Conservation (phyloP, 495 filamentous ascomycete species). For the Aspergillus olivimuriae region DNA sequence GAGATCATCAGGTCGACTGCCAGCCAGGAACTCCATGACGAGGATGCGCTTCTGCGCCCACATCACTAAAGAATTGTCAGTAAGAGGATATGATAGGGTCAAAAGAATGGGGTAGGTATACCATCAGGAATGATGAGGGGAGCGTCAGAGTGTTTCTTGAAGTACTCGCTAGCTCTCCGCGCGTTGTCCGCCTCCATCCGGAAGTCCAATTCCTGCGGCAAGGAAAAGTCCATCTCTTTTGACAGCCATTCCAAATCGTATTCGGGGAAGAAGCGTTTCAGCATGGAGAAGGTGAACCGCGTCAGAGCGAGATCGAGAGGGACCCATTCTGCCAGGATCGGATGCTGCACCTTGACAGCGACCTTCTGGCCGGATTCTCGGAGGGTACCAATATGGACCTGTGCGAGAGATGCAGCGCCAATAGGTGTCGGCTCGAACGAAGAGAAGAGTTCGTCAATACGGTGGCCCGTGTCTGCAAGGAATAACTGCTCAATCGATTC, state of each 20-base stretch:
- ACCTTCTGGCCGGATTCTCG: conserved; percentile 81
- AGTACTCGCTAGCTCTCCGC: conserved; percentile 69
- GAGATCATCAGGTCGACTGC: conserved; percentile 83
- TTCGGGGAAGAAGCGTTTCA: conserved; percentile 92
- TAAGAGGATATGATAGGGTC: neutral
- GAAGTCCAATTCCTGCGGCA: conserved; percentile 92
- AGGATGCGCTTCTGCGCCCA: conserved; percentile 87
- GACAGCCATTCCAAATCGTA: conserved; percentile 97
- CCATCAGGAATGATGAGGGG: conserved; percentile 82
- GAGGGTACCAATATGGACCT: conserved; percentile 87
- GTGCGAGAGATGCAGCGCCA: conserved; percentile 88
- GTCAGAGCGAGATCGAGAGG: conserved; percentile 84
- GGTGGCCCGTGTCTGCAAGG: conserved; percentile 68
- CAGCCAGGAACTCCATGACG: conserved; percentile 92
- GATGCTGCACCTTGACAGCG: conserved; percentile 98
- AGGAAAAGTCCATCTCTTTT: conserved; percentile 81
- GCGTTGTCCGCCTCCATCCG: conserved; percentile 81
- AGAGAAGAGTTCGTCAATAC: conserved; percentile 76
- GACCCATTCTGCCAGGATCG: conserved; percentile 83
- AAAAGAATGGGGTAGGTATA: conserved; percentile 12
- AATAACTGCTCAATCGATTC: conserved; percentile 87
- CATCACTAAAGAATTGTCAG: conserved; percentile 48
- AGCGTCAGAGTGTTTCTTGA: conserved; percentile 56
- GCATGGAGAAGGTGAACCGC: conserved; percentile 76
- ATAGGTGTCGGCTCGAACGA: conserved; percentile 75